A percentile compares a stretch with the other conserved stretches of the same genome.
Conservation (phyloP, 192 early-diverging fungal genomes). For the Coemansia biformis region DNA sequence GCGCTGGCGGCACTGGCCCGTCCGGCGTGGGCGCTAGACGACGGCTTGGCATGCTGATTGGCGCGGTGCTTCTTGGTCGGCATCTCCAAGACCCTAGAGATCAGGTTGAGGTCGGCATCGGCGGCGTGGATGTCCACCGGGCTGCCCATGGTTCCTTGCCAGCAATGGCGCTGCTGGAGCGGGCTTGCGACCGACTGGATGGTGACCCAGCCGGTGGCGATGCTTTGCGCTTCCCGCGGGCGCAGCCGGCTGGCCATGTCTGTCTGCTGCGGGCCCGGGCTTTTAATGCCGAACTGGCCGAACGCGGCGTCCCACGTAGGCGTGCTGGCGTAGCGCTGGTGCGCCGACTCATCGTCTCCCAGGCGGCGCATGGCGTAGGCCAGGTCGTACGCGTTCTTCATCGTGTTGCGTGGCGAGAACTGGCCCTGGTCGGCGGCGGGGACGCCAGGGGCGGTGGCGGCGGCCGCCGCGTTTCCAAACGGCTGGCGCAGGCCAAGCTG, state of each 20-base stretch:
- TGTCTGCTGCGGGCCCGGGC: slow-evolving; percentile 30
- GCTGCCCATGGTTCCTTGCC: slow-evolving; percentile 50
- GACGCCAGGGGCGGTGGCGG: neutral
- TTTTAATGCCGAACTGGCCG: slow-evolving; percentile 46
- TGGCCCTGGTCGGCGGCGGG: slow-evolving; percentile 12
- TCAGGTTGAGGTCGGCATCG: slow-evolving; percentile 43
- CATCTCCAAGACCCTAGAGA: slow-evolving; percentile 43
- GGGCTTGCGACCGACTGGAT: slow-evolving; percentile 48
- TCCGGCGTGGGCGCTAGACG: too few species aligned
- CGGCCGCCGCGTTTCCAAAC: neutral
- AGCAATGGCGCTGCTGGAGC: slow-evolving; percentile 50
- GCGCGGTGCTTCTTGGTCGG: slow-evolving; percentile 43
- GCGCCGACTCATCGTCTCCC: slow-evolving; percentile 58
- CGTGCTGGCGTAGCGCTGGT: slow-evolving; percentile 37
- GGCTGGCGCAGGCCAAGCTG: slow-evolving; percentile 31
- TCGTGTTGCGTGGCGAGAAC: slow-evolving; percentile 52
- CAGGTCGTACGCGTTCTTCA: slow-evolving; percentile 72
- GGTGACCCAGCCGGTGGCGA: slow-evolving; percentile 44
- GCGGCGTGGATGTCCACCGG: slow-evolving; percentile 47
- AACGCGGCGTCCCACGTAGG: slow-evolving; percentile 46
- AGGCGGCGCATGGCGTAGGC: slow-evolving; percentile 73
- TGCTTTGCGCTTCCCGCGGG: slow-evolving; percentile 34
- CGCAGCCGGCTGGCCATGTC: slow-evolving; percentile 8
- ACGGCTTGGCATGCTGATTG: slow-evolving; percentile 20
- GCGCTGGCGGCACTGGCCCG: slow-evolving; percentile 4